Evolutionary conservation across 2,329 filamentous ascomycete species (phyloP), one percentile per base, ranked within the genome.

Genomic region (Ophiostoma novo-ulmi): DNA sequence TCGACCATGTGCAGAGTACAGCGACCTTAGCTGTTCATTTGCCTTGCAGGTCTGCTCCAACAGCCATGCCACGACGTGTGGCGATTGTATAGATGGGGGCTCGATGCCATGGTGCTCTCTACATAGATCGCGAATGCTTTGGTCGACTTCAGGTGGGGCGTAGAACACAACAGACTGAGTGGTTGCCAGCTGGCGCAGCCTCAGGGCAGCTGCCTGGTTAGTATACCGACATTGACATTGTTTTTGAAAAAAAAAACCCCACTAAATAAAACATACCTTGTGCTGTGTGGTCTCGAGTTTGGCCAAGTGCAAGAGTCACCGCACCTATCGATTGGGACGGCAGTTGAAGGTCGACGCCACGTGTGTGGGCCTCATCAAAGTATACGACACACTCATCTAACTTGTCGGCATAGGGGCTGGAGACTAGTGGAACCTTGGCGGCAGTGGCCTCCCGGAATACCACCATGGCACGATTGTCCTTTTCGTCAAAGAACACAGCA

Each of bases 1-100:
- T 0, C 80, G 76, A 0, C 88, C 88, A 75, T 91, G 89, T 0
- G 87, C 80, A 3, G 83, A 80, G 73, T 89, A 88, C 0, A 91
- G 79, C 0, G 84, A 81, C 67, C 85, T 84, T 0, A 90, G 76
- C 41, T 89, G 84, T 71, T 89, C 86, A 26, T 87, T 88, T 0
- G 79, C 82, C 8, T 79, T 77, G 71, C 89, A 91, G 0, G 88
- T 89, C 70, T 90, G 86, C 64, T 89, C 82, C 0, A 91, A 80
- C 0, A 91, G 81, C 89, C 89, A 91, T 3, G 76, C 75, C 0
- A 90, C 78, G 0, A 78, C 74, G 39, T 76, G 58, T 1, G 71
- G 36, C 0, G 85, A 87, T 69, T 84, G 77, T 1, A 84, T 71
- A 0, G 0, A 0, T 1, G 14, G 17, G 1, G 55, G 10, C 10